Base-by-base conservation (phyloP, 169 alveolate genomes). In the Plasmodium gaboni region DNA sequence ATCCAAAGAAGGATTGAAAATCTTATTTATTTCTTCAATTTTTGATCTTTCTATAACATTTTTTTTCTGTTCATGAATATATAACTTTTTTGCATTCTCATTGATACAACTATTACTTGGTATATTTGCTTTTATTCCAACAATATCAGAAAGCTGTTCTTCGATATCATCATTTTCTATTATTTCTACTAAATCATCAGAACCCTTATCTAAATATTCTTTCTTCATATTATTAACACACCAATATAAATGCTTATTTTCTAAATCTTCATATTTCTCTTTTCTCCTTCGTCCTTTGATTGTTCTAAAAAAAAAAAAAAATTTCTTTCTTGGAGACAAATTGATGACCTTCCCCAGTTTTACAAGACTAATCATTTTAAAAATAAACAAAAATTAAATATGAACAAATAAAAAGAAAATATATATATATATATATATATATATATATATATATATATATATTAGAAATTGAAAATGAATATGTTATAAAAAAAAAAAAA, bases 201-300 rank as follows among this genome's bases (percentile, higher is more conserved):
- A 48, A 3, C 15, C 6, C 10, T 69, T 76, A 17, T 55, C 60
- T 69, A 78, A 59, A 65, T 65, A 64, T 50, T 78, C 89, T 48
- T 65, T 78, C 28, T 78, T 78, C 78, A 78, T 48, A 44, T 78
- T 78, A 59, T 78, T 78, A 42, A 78, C 67, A 17, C 71, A 78
- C 89, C 89, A 78, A 42, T 78, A 78, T 8, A 78, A 60, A 70
- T 78, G 89, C 53, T 78, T 78, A 64, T 48, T 78, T 44, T 78
- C 89, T 17, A 78, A 59, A 70, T 78, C 89, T 28, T 78, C 89
- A 64, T 78, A 78, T 50, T 65, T 63, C 59, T 78, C 89, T 26
- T 78, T 78, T 78, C 26, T 44, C 24, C 32, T 78, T 24, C 89
- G 48, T 12, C 76, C 64, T 28, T 64, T 50, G 60, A 64, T 64